phyloP scores from a whole-genome alignment of 1,284 basidiomycete species.

The Athelia sp. region DNA sequence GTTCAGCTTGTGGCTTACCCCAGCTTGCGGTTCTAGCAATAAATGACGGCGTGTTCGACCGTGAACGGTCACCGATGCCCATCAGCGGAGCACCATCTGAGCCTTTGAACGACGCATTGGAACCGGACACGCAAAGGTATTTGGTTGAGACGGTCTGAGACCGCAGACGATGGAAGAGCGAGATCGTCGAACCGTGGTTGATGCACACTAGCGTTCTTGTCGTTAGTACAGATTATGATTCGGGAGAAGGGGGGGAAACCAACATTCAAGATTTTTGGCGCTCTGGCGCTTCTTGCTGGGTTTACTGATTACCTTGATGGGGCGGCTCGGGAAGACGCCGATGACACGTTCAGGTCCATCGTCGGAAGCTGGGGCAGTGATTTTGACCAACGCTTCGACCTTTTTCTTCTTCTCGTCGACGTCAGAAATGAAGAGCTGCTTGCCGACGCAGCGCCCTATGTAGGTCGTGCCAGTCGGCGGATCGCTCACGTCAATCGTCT shows the following conservation, averaged over 20 bases:
- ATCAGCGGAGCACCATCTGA: conserved; percentile 84
- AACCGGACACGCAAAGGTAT: conserved; percentile 91
- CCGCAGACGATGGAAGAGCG: conserved; percentile 89
- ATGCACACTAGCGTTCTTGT: conserved; percentile 67
- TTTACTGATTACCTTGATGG: conserved; percentile 97
- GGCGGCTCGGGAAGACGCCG: conserved; percentile 82
- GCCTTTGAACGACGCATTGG: conserved; percentile 84
- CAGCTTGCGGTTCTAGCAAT: conserved; percentile 82
- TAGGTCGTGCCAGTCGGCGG: conserved; percentile 76
- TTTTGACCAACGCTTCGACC: conserved; percentile 85
- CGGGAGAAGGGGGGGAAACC: conserved; percentile 33
- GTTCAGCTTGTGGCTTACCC: conserved; percentile 43
- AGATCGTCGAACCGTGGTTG: conserved; percentile 93
- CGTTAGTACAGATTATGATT: conserved; percentile 12
- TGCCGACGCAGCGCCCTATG: conserved; percentile 85
- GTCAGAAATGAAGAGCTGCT: conserved; percentile 87
- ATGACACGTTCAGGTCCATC: conserved; percentile 77
- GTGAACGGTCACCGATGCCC: conserved; percentile 71
- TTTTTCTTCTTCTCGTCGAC: conserved; percentile 90
- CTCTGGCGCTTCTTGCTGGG: conserved; percentile 95
- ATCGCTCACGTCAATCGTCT: conserved; percentile 77
- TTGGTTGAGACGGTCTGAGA: conserved; percentile 95
- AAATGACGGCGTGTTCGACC: conserved; percentile 74
- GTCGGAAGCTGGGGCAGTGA: conserved; percentile 78
- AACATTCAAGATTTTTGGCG: conserved; percentile 88